Base-by-base conservation (phyloP, 2,329 filamentous ascomycete genomes). In the Diaporthe citri region DNA sequence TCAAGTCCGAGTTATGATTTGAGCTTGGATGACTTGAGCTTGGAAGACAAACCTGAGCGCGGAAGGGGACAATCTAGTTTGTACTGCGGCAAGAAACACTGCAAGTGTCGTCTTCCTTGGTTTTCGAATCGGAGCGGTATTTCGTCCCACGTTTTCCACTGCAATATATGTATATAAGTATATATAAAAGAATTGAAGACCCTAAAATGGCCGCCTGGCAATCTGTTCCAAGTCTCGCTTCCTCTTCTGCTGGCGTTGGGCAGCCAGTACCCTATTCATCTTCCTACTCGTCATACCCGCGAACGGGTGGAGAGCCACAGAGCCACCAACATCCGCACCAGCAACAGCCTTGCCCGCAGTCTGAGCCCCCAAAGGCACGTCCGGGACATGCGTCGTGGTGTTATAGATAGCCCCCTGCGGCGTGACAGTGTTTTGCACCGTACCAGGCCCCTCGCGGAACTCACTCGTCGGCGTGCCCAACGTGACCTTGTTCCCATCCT, bases 251-350 rank as follows among this genome's bases (percentile, higher is more conserved):
- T 66, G 62, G 1, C 62, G 62, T 36, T 66, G 62, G 4, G 62
- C 62, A 48, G 62, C 62, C 41, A 66, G 43, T 5, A 66, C 41
- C 28, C 62, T 66, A 20, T 51, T 66, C 62, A 66, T 66, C 62
- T 66, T 66, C 62, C 62, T 66, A 20, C 28, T 36, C 5, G 62
- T 66, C 62, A 66, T 66, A 17, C 20, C 46, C 12, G 62, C 62
- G 62, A 66, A 66, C 13, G 62, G 62, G 5, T 66, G 62, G 22
- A 66, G 28, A 2, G 31, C 62, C 43, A 48, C 8, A 36, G 41
- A 15, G 28, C 12, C 43, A 66, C 64, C 74, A n/a, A 51, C 43
- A 43, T 36, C 62, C 28, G 28, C 41, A 36, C 28, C 31, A 25
- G 62, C 62, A 34, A 66, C 41, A 36, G 43, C 62, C 62, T 66